Base-by-base conservation (phyloP, 352 stramenopile species). In the Thalassiosira mediterranea region DNA sequence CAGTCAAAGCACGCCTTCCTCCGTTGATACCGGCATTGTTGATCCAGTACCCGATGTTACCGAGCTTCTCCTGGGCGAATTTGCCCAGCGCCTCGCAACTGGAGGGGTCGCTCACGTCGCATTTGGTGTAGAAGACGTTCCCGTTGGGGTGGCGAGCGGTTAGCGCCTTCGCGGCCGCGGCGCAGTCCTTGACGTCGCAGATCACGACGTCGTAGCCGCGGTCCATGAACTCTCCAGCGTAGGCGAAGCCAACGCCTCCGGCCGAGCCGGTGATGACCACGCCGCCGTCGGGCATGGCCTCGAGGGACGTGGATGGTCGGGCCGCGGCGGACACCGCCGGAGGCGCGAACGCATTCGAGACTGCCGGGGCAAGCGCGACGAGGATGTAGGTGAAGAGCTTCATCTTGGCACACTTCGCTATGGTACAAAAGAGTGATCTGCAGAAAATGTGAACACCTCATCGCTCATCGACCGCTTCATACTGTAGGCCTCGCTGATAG, bases 11-110 rank as follows among this genome's bases (percentile, higher is more conserved):
- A 25, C 85, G 75, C 34, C 89, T 78, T 60, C 89, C 89, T 44
- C 89, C 89, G 62, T 94, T 94, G 31, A 94, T 76, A 21, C 85
- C 89, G 23, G 89, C 89, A 79, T 94, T 94, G 62, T 94, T 94
- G 62, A 94, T 88, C 89, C 89, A 94, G 66, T 92, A 90, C 44
- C 81, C 79, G 37, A 94, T 81, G 51, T 80, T 93, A 69, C 89
- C 89, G 15, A 94, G 59, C 29, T 93, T 93, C 31, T 89, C 64
- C 62, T 90, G 76, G n/a, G 87, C 78, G 62, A 91, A 91, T 42
- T 81, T 37, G 47, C 79, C 89, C 42, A 94, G 75, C 25, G 72
- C 68, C 17, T 85, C 61, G 15, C 91, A 87, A 47, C 68, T 83
- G 1, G 64, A 66, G 2, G 71, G 32, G 75, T 91, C 76, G 25